phyloP scores from a whole-genome alignment of 1,284 basidiomycete genomes.

The Ustilago loliicola region DNA sequence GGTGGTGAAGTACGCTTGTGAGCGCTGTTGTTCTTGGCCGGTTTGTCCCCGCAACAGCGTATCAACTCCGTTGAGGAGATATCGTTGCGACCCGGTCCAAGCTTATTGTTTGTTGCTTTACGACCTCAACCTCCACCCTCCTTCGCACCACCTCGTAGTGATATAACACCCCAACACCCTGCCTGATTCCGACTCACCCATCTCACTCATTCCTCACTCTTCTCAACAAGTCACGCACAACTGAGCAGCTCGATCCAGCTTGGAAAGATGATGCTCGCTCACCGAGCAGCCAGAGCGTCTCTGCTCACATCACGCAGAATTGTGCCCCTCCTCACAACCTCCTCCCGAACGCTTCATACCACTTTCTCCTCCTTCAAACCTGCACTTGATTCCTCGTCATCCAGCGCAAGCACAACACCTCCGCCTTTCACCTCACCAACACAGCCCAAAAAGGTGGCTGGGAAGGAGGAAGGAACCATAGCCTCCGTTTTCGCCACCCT shows the following conservation, averaged over 20 bases:
- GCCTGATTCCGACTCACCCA: neutral
- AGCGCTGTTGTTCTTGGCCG: neutral
- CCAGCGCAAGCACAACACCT: conserved; percentile 6
- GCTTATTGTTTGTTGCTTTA: no score
- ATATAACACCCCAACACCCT: neutral
- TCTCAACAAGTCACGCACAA: no score
- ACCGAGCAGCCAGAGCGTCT: conserved; percentile 11
- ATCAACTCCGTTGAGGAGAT: neutral
- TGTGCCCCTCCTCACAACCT: neutral
- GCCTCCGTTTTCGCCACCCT: conserved; percentile 59
- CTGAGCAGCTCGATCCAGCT: no score
- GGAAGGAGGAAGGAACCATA: conserved; percentile 56
- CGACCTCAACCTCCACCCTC: no score
- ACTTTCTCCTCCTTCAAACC: neutral
- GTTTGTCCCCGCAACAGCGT: neutral
- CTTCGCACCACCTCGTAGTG: neutral
- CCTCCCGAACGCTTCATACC: neutral
- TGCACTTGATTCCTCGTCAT: conserved; percentile 14
- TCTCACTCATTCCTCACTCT: neutral
- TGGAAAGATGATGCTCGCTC: conserved; percentile 3
- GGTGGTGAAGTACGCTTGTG: neutral
- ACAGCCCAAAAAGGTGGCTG: conserved; percentile 1
- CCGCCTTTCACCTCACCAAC: neutral
- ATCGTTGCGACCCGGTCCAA: no score
- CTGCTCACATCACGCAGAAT: neutral